These are phyloP conservation scores for Zizania latifolia DNA, from an alignment of 176 grass and related monocot species.

Conservation along the genomic window DNA sequence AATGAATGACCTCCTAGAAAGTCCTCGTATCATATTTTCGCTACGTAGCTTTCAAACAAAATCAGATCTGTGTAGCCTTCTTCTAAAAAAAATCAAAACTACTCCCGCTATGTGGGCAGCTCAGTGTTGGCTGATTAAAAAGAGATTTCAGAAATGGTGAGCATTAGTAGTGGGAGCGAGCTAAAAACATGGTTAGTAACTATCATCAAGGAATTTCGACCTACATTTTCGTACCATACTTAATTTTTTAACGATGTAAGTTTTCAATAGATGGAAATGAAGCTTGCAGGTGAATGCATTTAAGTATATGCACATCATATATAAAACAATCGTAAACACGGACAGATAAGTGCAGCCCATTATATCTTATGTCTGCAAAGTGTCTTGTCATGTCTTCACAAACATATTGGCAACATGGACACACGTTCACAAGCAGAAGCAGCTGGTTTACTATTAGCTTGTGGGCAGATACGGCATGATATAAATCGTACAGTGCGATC, in stretches of 20 bases:
- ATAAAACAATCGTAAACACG: background rate
- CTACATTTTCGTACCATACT: background rate
- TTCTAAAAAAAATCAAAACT: no score
- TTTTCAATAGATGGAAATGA: background rate
- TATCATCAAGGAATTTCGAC: no score
- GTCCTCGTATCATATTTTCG: no score
- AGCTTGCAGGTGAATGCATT: background rate
- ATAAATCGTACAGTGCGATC: background rate
- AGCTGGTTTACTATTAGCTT: background rate
- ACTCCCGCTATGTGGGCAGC: background rate
- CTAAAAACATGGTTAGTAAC: background rate
- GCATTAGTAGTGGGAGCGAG: background rate
- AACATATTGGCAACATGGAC: background rate
- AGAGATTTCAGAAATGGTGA: background rate
- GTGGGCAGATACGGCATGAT: background rate
- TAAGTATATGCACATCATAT: background rate
- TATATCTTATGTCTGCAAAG: background rate
- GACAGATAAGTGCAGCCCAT: background rate
- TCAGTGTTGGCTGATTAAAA: background rate
- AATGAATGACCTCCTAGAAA: no score
- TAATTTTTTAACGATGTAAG: background rate
- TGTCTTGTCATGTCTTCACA: background rate
- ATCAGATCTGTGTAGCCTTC: no score
- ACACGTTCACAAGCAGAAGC: no score
- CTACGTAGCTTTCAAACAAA: no score